Evolutionary conservation across 345 rosid genomes (phyloP).

Genomic region (Boechera divaricarpa): DNA sequence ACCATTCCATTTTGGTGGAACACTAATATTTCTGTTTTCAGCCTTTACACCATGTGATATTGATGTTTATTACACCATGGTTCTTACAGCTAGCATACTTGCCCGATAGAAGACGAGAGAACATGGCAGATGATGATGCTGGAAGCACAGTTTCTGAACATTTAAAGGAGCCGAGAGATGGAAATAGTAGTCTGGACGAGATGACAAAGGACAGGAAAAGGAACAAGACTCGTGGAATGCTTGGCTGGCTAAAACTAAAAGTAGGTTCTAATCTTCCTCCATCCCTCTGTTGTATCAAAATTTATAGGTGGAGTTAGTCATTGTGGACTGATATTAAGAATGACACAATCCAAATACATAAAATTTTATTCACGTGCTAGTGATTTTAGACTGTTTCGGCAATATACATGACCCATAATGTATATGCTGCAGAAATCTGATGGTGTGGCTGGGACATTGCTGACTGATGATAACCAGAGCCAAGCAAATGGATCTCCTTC

Average conservation of each 20-base stretch:
- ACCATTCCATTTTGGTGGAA: constrained; percentile 17
- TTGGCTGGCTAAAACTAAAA: constrained; percentile 88
- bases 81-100: constrained; percentile 45
- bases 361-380: neutral
- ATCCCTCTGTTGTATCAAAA: constrained; percentile 26
- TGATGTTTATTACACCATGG: constrained; percentile 35
- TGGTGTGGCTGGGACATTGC: constrained; percentile 56
- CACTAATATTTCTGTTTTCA: constrained; percentile 2
- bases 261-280: constrained; percentile 50
- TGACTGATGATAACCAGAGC: constrained; percentile 63
- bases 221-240: constrained; percentile 77
- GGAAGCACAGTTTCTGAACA: constrained; percentile 67
- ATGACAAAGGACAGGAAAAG: constrained; percentile 71
- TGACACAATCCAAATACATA: constrained; percentile 8
- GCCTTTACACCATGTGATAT: constrained; percentile 20
- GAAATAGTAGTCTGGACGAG: constrained; percentile 61
- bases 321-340: constrained; percentile 23
- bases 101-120: constrained; percentile 80
- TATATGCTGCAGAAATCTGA: constrained; percentile 73
- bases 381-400: constrained; percentile 19
- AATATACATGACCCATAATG: constrained; percentile 10
- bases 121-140: constrained; percentile 61
- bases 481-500: constrained; percentile 68
- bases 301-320: constrained; percentile 15
- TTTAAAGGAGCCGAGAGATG: constrained; percentile 63